phyloP scores from a whole-genome alignment of 1,284 basidiomycete species.

The Omphalotus olearius region DNA sequence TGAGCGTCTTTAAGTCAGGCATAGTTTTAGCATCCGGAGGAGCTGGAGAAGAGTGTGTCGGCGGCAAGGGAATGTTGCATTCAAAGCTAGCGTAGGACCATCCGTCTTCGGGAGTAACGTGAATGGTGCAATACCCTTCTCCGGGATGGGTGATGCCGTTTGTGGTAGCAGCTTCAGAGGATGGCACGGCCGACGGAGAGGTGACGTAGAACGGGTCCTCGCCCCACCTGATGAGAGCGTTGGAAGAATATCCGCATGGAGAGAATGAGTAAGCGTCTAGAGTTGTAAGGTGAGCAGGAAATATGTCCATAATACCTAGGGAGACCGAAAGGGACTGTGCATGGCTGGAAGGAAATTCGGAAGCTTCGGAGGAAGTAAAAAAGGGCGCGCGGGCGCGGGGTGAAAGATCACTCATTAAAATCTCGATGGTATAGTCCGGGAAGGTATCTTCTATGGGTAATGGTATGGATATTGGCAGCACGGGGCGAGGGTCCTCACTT shows the following conservation, averaged over 20 bases:
- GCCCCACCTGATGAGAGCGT: conserved; percentile 80
- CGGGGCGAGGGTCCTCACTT: conserved; percentile 29
- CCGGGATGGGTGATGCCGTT: conserved; percentile 26
- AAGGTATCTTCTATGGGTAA: conserved; percentile 17
- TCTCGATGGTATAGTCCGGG: conserved; percentile 93
- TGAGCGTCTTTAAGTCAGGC: conserved; percentile 76
- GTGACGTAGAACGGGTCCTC: conserved; percentile 27
- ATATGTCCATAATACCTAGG: conserved; percentile 84
- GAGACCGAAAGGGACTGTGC: conserved; percentile 67
- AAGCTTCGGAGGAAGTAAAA: conserved; percentile 49
- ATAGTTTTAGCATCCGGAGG: conserved; percentile 35
- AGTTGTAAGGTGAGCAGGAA: conserved; percentile 74
- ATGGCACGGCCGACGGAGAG: conserved; percentile 1
- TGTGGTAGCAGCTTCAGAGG: not conserved
- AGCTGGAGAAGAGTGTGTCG: conserved; percentile 26
- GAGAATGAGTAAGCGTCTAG: conserved; percentile 93
- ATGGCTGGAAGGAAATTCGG: conserved; percentile 49
- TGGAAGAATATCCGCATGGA: conserved; percentile 97
- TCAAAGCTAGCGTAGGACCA: conserved; percentile 99
- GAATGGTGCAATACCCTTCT: conserved; percentile 97
- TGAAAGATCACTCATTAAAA: conserved; percentile 95
- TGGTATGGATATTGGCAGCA: conserved; percentile 24
- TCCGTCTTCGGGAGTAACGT: conserved; percentile 96
- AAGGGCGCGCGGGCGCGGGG: conserved; percentile 75
- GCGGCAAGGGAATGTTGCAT: conserved; percentile 87